Evolutionary conservation across 345 rosid genomes (phyloP), one percentile per base, ranked within the genome.

Genomic region (Schrenkiella parvula): DNA sequence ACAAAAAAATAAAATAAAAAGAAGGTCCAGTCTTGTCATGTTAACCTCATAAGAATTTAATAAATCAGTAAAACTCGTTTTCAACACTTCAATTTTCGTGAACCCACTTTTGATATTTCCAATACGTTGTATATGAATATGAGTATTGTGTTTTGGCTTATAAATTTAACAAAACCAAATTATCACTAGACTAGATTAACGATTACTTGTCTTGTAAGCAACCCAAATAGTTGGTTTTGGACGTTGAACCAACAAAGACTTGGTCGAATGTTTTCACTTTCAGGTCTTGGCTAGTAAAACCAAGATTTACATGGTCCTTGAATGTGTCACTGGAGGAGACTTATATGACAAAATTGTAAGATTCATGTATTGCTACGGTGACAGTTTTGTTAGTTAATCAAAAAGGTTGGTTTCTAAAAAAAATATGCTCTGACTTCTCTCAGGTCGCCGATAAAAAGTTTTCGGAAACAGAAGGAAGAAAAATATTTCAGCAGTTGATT

Each of bases 221-320:
- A 64, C 55, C 56, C 64, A 55, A 17, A 15, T 57, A 22, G 8
- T 43, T 55, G 18, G 62, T 26, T 38, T 18, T 37, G 42, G 17
- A 8, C 15, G 37, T 41, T 62, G 55, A 62, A 51, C 38, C 5
- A 37, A 37, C 42, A 4, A 6, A 29, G 61, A 53, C 69, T 42
- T 63, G 19, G 69, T 28, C 62, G 32, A 29, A n/a, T n/a, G n/a
- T n/a, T n/a, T n/a, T n/a, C n/a, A 37, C 41, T 44, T 79, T 76
- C 81, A 92, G 98, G 93, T 92, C 7, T 80, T 92, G 82, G 98
- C 98, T 21, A 92, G 93, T 78, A 92, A 88, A 78, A 84, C 84
- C 64, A 92, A 85, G 80, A 88, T 92, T 70, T 92, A 88, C 79
- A 84, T 90, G 92, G 89, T 90, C 59, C 77, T 92, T 19, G 96